A percentile compares a stretch with the other conserved stretches of the same genome.
phyloP scores from a whole-genome alignment of 2,329 filamentous ascomycete genomes.

The Stachybotrys elegans region DNA sequence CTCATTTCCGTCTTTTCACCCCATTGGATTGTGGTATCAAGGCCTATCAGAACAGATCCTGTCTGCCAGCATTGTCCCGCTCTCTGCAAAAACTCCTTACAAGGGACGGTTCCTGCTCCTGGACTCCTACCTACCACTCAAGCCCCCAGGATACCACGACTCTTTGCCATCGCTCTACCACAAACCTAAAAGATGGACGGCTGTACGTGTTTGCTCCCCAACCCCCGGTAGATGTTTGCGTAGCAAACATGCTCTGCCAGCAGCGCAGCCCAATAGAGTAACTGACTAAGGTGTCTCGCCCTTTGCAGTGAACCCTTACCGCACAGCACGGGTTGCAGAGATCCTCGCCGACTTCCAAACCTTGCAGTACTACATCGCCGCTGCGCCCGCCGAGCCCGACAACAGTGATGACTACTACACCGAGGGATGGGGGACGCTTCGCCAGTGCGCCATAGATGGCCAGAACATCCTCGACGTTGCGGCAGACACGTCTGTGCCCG shows the following conservation, averaged over 20 bases:
- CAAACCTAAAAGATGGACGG: constrained; percentile 16
- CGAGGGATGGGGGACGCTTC: constrained; percentile 56
- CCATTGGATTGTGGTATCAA: no score
- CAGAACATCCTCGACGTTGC: constrained; percentile 61
- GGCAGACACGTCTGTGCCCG: constrained; percentile 55
- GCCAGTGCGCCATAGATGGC: constrained; percentile 58
- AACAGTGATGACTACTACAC: constrained; percentile 57
- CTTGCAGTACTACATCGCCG: constrained; percentile 58
- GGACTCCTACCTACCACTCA: no score
- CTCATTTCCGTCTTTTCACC: no score
- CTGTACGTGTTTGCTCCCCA: constrained; percentile 18
- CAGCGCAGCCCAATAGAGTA: no score
- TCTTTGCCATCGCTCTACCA: no score
- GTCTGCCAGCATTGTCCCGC: no score
- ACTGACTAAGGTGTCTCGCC: constrained; percentile 14
- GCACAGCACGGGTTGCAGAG: constrained; percentile 56
- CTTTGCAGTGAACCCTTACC: constrained; percentile 53
- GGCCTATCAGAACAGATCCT: no score
- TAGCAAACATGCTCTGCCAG: no score
- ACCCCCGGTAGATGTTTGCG: no score
- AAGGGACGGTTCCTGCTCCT: no score
- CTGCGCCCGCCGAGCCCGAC: constrained; percentile 47
- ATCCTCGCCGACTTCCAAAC: constrained; percentile 57
- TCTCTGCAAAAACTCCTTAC: no score
- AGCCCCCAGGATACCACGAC: no score